Conservation (phyloP, 805 yeast genomes). For the Candida corydali region DNA sequence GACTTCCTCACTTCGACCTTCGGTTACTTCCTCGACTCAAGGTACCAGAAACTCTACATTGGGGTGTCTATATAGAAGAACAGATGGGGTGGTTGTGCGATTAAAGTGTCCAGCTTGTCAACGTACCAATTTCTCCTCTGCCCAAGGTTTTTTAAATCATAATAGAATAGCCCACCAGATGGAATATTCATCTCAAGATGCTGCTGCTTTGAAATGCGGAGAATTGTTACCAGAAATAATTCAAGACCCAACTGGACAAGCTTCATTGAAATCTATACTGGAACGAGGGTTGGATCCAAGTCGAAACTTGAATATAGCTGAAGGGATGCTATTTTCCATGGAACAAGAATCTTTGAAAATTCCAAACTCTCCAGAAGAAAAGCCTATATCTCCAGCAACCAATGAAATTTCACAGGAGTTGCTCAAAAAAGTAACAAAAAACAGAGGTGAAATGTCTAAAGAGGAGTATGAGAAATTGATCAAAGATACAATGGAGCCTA, state of each 20-base stretch:
- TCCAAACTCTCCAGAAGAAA: slow-evolving; percentile 13
- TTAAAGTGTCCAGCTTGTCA: slow-evolving; percentile 66
- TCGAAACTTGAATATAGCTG: slow-evolving; percentile 36
- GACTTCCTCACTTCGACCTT: slow-evolving; percentile 52
- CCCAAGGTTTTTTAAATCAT: slow-evolving; percentile 79
- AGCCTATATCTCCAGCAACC: no score
- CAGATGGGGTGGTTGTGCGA: slow-evolving; percentile 68
- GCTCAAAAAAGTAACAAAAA: slow-evolving; percentile 33
- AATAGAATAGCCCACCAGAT: slow-evolving; percentile 69
- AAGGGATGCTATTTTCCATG: slow-evolving; percentile 20
- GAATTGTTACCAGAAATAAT: slow-evolving; percentile 48
- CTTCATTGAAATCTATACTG: slow-evolving; percentile 31
- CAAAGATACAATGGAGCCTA: slow-evolving; percentile 28
- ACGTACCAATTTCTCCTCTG: slow-evolving; percentile 67
- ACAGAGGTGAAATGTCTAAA: slow-evolving; percentile 29
- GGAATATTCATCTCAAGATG: slow-evolving; percentile 67
- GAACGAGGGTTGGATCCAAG: slow-evolving; percentile 38
- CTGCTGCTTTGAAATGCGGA: slow-evolving; percentile 70
- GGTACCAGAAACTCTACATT: slow-evolving; percentile 16
- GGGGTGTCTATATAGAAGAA: slow-evolving; percentile 58
- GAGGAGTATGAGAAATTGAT: slow-evolving; percentile 29
- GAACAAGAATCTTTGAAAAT: neutral
- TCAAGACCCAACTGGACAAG: slow-evolving; percentile 51
- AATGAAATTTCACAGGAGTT: slow-evolving; percentile 16
- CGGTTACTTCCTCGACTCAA: slow-evolving; percentile 29